Evolutionary conservation across 1,139 yeast genomes (phyloP), one percentile per base, ranked within the genome.

Genomic region (Yueomyces sp.): DNA sequence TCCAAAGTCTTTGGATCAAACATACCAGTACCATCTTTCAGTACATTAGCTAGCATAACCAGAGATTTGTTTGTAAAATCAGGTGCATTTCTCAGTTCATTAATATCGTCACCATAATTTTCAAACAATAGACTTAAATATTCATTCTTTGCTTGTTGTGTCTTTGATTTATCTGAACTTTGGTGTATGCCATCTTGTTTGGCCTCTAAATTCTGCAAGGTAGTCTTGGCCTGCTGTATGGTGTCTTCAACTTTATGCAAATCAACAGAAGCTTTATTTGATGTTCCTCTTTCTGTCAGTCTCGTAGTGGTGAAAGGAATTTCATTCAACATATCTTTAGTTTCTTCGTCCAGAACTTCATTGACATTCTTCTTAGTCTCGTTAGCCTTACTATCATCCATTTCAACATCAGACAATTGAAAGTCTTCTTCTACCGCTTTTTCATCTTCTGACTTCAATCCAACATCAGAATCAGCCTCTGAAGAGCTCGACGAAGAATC

Each of bases 11-110:
- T 82, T 38, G 72, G 70, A 56, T 78, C 85, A 60, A 80, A 81
- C 65, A 81, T 71, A 50, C 78, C 75, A 5, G 75, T 69, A 11
- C 85, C 83, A 41, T 78, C 76, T 55, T 78, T 82, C 46, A 81
- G 67, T 3, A 80, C 70, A 52, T 75, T 76, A 3, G 86, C 87
- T 51, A 81, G 63, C 41, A 78, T 59, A 26, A 75, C 74, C 48
- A 81, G 66, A 25, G 85, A 78, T 50, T 71, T 73, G 39, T 68
- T 71, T 26, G 67, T 67, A 53, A 81, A 81, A 57, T 80, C 87
- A 6, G 81, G 80, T 37, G 78, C 78, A 49, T 70, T 68, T 60
- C 87, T 73, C 49, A 81, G 63, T 47, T 68, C 69, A 56, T 78
- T 80, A 42, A 81, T 66, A 53, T 81, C 89, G 47, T 75, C 76